These are phyloP conservation scores for Tagetes patula DNA, from an alignment of 129 eudicot genomes.

Conservation along the genomic window DNA sequence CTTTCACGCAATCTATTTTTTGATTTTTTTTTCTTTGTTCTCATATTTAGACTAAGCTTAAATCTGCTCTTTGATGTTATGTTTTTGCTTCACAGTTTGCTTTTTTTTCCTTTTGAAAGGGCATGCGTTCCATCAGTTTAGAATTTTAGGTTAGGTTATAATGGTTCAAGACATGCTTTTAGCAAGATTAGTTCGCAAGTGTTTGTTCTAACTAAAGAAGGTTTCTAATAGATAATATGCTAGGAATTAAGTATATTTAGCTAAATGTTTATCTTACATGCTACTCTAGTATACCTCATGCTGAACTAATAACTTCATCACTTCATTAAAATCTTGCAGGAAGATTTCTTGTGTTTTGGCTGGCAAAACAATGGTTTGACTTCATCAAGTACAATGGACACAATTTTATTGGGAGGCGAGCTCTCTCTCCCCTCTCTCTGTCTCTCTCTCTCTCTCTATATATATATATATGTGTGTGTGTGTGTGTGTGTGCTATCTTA, in stretches of 20 bases:
- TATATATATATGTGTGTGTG: neutral
- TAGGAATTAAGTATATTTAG: constrained; percentile 4
- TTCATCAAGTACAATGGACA: neutral
- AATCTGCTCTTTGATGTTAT: neutral
- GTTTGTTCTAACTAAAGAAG: too few species aligned
- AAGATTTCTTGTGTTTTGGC: constrained; percentile 17
- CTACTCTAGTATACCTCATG: neutral
- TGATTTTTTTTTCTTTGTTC: constrained; percentile 6
- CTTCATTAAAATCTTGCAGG: constrained; percentile 45
- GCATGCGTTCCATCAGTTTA: too few species aligned
- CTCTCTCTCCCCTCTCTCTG: neutral
- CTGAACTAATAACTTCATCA: neutral
- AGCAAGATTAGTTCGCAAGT: too few species aligned
- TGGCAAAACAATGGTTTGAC: neutral
- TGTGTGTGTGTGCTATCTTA: neutral
- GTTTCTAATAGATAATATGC: neutral
- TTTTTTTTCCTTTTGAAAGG: too few species aligned
- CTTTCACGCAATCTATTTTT: constrained; percentile 7
- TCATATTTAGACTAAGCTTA: neutral
- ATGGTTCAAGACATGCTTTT: too few species aligned
- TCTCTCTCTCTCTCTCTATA: neutral
- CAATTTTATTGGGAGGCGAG: neutral
- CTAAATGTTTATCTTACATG: neutral
- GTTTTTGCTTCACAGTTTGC: neutral
- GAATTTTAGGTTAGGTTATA: too few species aligned